phyloP scores from a whole-genome alignment of 1,284 basidiomycete genomes.

The Hemileia vastatrix region DNA sequence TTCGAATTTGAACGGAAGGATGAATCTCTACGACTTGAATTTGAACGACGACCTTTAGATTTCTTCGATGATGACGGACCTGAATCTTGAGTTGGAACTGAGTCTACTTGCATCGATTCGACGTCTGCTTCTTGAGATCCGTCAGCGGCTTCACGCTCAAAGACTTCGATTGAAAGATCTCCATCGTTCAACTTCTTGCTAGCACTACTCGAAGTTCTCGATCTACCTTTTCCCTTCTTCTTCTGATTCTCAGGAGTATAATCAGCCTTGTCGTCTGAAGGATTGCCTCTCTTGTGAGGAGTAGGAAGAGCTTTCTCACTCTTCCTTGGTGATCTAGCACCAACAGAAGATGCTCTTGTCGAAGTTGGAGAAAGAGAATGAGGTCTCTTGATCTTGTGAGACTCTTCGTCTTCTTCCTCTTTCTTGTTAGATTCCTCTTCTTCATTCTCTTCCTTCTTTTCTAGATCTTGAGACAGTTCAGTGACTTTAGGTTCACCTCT shows the following conservation, averaged over 20 bases:
- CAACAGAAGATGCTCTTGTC: not conserved
- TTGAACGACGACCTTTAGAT: not conserved
- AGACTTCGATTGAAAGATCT: not conserved
- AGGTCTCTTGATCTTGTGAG: not conserved
- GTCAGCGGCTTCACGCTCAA: not conserved
- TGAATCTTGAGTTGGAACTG: not conserved
- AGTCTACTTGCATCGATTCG: not conserved
- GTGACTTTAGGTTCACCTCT: not conserved
- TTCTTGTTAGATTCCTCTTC: not conserved
- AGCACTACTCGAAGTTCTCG: not conserved
- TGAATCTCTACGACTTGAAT: too few species aligned
- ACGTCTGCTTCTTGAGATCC: not conserved
- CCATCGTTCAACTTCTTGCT: not conserved
- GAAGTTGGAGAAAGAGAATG: not conserved
- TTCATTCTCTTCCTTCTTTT: not conserved
- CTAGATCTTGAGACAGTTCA: not conserved
- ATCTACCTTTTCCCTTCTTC: not conserved
- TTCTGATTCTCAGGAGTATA: not conserved
- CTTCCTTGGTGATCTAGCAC: not conserved
- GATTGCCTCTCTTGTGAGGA: not conserved
- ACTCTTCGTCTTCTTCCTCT: not conserved
- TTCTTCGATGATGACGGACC: not conserved
- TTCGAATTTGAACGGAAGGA: too few species aligned
- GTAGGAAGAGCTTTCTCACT: not conserved
- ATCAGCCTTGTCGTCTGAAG: not conserved